Evolutionary conservation across 2,329 filamentous ascomycete genomes (phyloP).

Genomic region (Paecilomyces sp.): DNA sequence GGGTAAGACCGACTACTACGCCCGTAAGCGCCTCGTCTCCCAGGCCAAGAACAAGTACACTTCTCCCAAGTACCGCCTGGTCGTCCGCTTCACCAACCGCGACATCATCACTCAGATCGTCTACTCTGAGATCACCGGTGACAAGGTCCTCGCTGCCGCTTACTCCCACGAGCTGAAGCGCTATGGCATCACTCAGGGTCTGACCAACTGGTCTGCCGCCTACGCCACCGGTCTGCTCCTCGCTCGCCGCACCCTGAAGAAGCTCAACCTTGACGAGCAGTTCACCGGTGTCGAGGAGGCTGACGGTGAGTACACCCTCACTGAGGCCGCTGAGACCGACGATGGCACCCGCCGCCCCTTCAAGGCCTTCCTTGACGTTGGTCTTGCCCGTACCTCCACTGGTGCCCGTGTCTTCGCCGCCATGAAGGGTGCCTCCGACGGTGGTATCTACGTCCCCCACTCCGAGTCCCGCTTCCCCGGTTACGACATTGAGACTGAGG

Average conservation of each 20-base stretch:
- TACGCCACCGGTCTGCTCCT: constrained; percentile 96
- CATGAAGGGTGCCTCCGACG: constrained; percentile 99
- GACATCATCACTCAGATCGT: constrained; percentile 99
- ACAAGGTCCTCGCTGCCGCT: constrained; percentile 90
- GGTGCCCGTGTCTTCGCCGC: constrained; percentile 98
- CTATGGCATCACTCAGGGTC: constrained; percentile 96
- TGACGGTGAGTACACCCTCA: constrained; percentile 91
- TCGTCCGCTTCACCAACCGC: constrained; percentile 98
- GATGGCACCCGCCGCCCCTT: constrained; percentile 89
- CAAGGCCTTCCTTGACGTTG: constrained; percentile 98
- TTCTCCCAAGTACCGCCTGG: constrained; percentile 98
- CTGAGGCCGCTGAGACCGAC: constrained; percentile 85
- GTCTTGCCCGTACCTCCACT: constrained; percentile 93
- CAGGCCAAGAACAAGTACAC: constrained; percentile 99
- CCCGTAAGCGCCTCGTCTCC: constrained; percentile 97
- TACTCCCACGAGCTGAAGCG: constrained; percentile 97
- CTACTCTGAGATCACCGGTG: constrained; percentile 88
- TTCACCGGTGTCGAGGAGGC: constrained; percentile 96
- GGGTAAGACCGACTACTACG: constrained; percentile 99
- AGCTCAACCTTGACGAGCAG: constrained; percentile 88
- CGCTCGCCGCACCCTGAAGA: constrained; percentile 92
- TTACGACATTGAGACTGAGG: constrained; percentile 94
- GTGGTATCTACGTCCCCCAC: constrained; percentile 94
- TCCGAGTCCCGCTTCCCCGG: constrained; percentile 99
- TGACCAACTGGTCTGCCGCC: constrained; percentile 99